Conservation (phyloP, 2,329 filamentous ascomycete species). For the Nannizzia gypsea region DNA sequence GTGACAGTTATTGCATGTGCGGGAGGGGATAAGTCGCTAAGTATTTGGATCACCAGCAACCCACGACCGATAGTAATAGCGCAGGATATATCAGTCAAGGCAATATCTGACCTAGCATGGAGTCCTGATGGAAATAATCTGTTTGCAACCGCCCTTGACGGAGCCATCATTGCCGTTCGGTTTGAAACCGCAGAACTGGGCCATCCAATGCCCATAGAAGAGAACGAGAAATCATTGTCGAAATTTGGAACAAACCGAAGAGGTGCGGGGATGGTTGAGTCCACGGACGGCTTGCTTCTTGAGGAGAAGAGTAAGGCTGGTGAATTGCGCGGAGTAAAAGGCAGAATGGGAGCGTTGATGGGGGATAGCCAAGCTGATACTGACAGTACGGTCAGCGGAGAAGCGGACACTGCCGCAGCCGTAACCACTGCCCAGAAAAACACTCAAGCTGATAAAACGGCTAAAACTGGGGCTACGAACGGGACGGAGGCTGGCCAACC, state of each 20-base stretch:
- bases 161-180: conserved; percentile 66
- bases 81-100: conserved; percentile 78
- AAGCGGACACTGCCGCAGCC: conserved; percentile 21
- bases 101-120: conserved; percentile 91
- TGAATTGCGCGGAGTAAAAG: conserved; percentile 80
- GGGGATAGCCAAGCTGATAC: conserved; percentile 56
- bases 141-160: conserved; percentile 79
- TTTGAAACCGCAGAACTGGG: conserved; percentile 84
- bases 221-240: conserved; percentile 84
- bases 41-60: conserved; percentile 95
- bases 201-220: conserved; percentile 70
- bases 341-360: conserved; percentile 97
- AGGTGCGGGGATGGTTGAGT: conserved; percentile 82
- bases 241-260: conserved; percentile 85
- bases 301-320: conserved; percentile 89
- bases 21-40: conserved; percentile 90
- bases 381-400: conserved; percentile 42
- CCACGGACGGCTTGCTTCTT: conserved; percentile 72
- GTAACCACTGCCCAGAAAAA: conserved; percentile 21
- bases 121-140: conserved; percentile 79
- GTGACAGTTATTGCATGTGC: conserved; percentile 95
- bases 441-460: conserved; percentile 22
- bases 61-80: conserved; percentile 81
- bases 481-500: conserved; percentile 15
- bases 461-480: conserved; percentile 26